phyloP scores from a whole-genome alignment of 306 rosid genomes.

The Pueraria montana region DNA sequence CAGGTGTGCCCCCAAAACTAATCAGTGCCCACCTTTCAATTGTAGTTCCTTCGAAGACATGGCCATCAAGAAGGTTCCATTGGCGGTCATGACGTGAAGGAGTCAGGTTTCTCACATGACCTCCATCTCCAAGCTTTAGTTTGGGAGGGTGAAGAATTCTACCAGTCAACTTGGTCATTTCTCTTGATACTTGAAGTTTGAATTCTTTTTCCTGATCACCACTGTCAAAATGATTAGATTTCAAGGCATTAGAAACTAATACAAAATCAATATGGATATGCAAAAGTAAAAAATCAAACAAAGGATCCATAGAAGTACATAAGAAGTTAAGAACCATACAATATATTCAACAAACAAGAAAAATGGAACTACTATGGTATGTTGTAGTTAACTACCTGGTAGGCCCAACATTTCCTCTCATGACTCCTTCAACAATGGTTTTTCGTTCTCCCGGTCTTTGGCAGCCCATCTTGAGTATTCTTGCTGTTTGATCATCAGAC shows the following conservation, averaged over 20 bases:
- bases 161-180: constrained; percentile 87
- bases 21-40: constrained; percentile 92
- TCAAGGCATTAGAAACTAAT: constrained; percentile 43
- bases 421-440: constrained; percentile 84
- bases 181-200: constrained; percentile 82
- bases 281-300: constrained; percentile 21
- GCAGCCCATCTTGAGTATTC: constrained; percentile 97
- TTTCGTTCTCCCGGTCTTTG: constrained; percentile 91
- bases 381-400: constrained; percentile 67
- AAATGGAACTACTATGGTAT: constrained; percentile 20
- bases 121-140: constrained; percentile 94
- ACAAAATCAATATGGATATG: background rate
- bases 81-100: constrained; percentile 93
- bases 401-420: constrained; percentile 88
- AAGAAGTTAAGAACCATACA: constrained; percentile 18
- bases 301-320: constrained; percentile 31
- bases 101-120: constrained; percentile 75
- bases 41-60: constrained; percentile 88
- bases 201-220: constrained; percentile 87
- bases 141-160: constrained; percentile 96
- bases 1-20: constrained; percentile 88
- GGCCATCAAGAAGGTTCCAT: constrained; percentile 92
- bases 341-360: constrained; percentile 31
- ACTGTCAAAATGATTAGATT: constrained; percentile 59
- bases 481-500: constrained; percentile 94